Evolutionary conservation across 495 filamentous ascomycete species (phyloP).

Genomic region (Penicillium crystallinum): DNA sequence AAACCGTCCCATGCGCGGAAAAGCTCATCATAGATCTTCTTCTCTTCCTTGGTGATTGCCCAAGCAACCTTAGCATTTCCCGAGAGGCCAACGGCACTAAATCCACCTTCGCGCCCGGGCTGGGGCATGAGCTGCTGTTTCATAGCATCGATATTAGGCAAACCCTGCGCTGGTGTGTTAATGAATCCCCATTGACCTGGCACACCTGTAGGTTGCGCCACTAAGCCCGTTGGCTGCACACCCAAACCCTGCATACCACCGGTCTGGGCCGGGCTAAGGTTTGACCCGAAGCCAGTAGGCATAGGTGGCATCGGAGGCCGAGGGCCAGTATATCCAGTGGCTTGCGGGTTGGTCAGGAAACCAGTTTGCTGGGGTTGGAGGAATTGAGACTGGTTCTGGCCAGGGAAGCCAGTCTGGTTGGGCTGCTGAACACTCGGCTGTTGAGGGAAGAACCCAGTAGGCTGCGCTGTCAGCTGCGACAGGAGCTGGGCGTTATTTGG

Average conservation of each 20-base stretch:
- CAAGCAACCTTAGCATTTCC: constrained; percentile 96
- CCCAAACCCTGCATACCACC: constrained; percentile 40
- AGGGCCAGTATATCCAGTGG: constrained; percentile 64
- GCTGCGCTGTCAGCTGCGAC: constrained; percentile 66
- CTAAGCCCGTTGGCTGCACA: constrained; percentile 51
- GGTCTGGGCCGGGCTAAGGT: constrained; percentile 60
- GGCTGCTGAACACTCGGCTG: constrained; percentile 51
- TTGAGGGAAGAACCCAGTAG: constrained; percentile 57
- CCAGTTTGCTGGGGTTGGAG: constrained; percentile 46
- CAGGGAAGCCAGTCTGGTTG: constrained; percentile 44
- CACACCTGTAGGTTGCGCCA: constrained; percentile 90
- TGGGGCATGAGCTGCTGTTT: constrained; percentile 99
- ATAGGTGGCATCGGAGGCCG: constrained; percentile 93
- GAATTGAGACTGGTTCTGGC: constrained; percentile 33
- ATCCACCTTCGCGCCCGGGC: constrained; percentile 85
- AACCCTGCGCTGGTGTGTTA: constrained; percentile 81
- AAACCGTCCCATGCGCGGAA: constrained; percentile 98
- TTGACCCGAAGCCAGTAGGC: constrained; percentile 72
- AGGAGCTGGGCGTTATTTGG: constrained; percentile 72
- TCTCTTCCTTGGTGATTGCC: constrained; percentile 99
- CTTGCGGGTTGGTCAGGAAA: constrained; percentile 50
- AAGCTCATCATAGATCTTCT: constrained; percentile 91
- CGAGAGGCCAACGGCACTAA: constrained; percentile 78
- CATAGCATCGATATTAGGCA: constrained; percentile 90
- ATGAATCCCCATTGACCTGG: constrained; percentile 98